Base-by-base conservation (phyloP, 2,329 filamentous ascomycete species). In the Beauveria medogensis region DNA sequence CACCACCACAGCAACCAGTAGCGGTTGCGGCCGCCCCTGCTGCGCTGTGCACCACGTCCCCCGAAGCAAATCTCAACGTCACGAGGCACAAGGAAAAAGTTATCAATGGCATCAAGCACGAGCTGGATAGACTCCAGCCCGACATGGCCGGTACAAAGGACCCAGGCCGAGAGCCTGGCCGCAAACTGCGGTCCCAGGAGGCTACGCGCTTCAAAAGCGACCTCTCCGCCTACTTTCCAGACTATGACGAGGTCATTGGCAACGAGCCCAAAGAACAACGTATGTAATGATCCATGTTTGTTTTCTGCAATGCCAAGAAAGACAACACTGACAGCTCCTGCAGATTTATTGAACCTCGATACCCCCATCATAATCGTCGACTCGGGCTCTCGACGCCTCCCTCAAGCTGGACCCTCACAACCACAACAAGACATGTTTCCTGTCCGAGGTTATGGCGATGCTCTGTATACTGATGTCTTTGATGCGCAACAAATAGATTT, bases 161-260 rank as follows among this genome's bases (percentile, higher is more conserved):
- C 63, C 86, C 90, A 66, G 88, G 92, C 65, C 82, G 77, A 67
- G 78, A 85, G 63, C 87, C 90, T 66, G 88, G 92, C 65, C 82
- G 83, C 69, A 93, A 91, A 71, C 78, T 97, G 71, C 85, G 93
- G 64, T 96, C 91, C 57, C 90, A 95, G 69, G 91, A 96, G 68
- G 89, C 88, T 12, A 88, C 88, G 56, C 83, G 91, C 67, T 88
- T 92, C 75, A 96, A 95, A 80, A 97, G 92, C 75, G 92, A 97
- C 70, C 81, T 97, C 63, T 88, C 92, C 43, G 83, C 86, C 53
- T 97, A 96, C 75, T 97, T 97, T 70, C 87, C 90, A 57, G 92
- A 95, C 69, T 97, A 96, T 74, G 92, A 97, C 74, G 91, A 96
- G 71, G 84, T 97, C 66, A 91, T 97, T 75, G 92, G 90, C 64